These are phyloP conservation scores for Breviolum minutum DNA, from an alignment of 73 alveolate species.

Conservation along the genomic window DNA sequence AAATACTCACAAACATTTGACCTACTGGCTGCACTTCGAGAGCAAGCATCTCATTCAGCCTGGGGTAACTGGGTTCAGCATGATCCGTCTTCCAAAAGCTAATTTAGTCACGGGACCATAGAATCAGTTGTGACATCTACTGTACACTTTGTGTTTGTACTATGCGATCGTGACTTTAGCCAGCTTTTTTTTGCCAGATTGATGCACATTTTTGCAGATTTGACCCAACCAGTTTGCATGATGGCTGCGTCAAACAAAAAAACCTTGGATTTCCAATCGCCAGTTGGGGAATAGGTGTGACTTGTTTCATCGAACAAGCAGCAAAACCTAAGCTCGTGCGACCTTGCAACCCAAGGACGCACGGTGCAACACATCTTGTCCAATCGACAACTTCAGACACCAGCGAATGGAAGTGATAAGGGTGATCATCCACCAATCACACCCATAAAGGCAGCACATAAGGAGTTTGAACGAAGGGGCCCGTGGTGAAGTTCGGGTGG, in stretches of 20 bases:
- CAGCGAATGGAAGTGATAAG: slow-evolving; percentile 94
- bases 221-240: too few species aligned
- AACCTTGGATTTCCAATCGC: too few species aligned
- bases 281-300: too few species aligned
- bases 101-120: neutral
- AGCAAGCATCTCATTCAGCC: slow-evolving; percentile 97
- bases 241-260: too few species aligned
- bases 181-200: too few species aligned
- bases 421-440: slow-evolving; percentile 99
- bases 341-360: neutral
- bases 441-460: slow-evolving; percentile 98
- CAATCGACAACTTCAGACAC: slow-evolving; percentile 95
- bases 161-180: too few species aligned
- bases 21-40: slow-evolving; percentile 97
- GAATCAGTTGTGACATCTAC: too few species aligned
- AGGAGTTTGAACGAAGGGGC: neutral
- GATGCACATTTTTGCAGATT: too few species aligned
- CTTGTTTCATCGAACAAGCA: neutral
- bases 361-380: slow-evolving; percentile 68
- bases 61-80: slow-evolving; percentile 96
- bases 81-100: neutral
- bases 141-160: neutral
- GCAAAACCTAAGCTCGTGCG: neutral
- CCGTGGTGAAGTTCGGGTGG: neutral
- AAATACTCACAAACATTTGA: slow-evolving; percentile 96